Evolutionary conservation across 768 basidiomycete genomes (phyloP).

Genomic region (Russula sp.): DNA sequence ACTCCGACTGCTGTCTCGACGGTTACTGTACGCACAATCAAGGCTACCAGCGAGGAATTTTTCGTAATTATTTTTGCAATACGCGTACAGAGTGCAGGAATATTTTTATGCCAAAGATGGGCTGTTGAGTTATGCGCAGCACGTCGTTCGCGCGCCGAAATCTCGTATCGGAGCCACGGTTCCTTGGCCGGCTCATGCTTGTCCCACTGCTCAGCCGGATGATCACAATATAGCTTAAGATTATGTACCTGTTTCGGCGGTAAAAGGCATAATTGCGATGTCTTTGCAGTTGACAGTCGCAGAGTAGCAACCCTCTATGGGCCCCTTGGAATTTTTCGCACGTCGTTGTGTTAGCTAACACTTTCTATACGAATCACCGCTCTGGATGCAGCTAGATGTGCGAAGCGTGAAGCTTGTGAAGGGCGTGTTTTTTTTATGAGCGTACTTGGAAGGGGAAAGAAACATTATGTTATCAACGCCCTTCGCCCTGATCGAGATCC

Average conservation of each 20-base stretch:
- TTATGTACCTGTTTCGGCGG: not conserved
- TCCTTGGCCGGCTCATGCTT: not conserved
- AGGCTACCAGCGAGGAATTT: no score
- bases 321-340: not conserved
- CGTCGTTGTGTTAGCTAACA: no score
- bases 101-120: no score
- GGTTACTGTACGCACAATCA: not conserved
- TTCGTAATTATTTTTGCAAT: no score
- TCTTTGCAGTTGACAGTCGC: constrained; percentile 3
- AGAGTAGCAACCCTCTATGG: not conserved
- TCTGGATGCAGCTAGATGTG: no score
- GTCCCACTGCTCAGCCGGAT: not conserved
- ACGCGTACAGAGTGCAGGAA: no score
- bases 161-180: not conserved
- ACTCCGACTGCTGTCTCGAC: not conserved
- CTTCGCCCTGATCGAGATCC: constrained; percentile 15
- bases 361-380: not conserved
- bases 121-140: no score
- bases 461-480: constrained; percentile 9
- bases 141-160: not conserved
- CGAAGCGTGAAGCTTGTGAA: no score
- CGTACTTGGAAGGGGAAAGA: not conserved
- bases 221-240: not conserved
- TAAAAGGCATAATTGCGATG: constrained; percentile 5
- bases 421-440: no score